phyloP scores from a whole-genome alignment of 768 basidiomycete species.

The Tylopilus balloui region DNA sequence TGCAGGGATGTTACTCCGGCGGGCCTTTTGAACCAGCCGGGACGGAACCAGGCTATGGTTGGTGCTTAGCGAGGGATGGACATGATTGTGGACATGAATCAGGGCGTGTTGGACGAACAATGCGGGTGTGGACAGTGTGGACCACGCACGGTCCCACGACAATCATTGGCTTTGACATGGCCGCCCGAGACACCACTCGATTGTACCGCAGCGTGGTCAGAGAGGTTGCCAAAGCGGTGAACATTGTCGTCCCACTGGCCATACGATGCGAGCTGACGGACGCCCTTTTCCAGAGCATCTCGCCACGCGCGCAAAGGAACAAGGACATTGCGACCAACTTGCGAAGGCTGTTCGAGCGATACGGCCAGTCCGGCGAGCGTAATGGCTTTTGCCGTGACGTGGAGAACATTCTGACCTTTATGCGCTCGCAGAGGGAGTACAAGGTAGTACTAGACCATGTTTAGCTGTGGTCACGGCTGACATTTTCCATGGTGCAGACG shows the following conservation, averaged over 20 bases:
- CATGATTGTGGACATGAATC: conserved; percentile 1
- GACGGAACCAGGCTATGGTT: not conserved
- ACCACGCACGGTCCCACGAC: conserved; percentile 13
- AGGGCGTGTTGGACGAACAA: conserved; percentile 18
- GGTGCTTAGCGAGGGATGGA: not conserved
- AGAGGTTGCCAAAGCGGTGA: conserved; percentile 29
- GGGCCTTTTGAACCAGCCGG: conserved; percentile 18
- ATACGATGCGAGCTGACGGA: not conserved
- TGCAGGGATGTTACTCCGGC: not conserved
- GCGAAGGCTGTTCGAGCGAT: conserved; percentile 49
- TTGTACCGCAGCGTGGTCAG: conserved; percentile 30
- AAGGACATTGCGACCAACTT: conserved; percentile 45
- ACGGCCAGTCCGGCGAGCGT: conserved; percentile 18
- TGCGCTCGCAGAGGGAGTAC: conserved; percentile 70
- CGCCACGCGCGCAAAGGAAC: conserved; percentile 36
- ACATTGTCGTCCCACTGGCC: not conserved
- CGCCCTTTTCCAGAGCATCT: conserved; percentile 32
- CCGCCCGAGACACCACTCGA: conserved; percentile 10
- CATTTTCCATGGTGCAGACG: conserved; percentile 38
- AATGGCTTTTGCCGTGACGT: conserved; percentile 42
- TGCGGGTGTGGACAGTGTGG: conserved; percentile 7
- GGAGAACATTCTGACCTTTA: conserved; percentile 59
- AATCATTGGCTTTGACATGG: conserved; percentile 22
- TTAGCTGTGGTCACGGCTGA: not conserved
- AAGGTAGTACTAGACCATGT: conserved; percentile 59